Evolutionary conservation across 495 filamentous ascomycete species (phyloP).

Genomic region (Poronia punctata): DNA sequence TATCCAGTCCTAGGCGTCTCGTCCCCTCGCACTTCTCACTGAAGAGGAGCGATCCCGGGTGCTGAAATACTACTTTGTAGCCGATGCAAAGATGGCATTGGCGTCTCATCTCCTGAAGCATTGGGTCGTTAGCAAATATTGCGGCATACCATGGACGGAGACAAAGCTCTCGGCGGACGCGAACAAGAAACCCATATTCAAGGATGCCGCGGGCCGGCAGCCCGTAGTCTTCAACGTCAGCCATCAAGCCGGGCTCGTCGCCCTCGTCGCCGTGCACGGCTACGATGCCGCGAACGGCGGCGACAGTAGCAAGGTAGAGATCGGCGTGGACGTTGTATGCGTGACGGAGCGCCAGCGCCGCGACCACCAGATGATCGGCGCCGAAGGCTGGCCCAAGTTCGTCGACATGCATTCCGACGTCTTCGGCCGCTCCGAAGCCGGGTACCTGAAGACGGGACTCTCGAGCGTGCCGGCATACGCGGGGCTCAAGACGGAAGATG

Average conservation of each 20-base stretch:
- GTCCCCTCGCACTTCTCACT: slow-evolving; percentile 52
- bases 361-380: slow-evolving; percentile 40
- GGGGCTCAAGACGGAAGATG: slow-evolving; percentile 14
- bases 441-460: slow-evolving; percentile 31
- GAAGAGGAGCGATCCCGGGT: slow-evolving; percentile 42
- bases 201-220: slow-evolving; percentile 18
- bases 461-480: slow-evolving; percentile 7
- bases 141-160: slow-evolving; percentile 58
- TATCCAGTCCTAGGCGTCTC: slow-evolving; percentile 36
- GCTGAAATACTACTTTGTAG: slow-evolving; percentile 51
- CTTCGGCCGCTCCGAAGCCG: slow-evolving; percentile 46
- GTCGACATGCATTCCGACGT: slow-evolving; percentile 76
- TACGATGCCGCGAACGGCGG: slow-evolving; percentile 21
- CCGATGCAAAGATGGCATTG: slow-evolving; percentile 62
- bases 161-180: slow-evolving; percentile 52
- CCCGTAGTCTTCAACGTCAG: slow-evolving; percentile 78
- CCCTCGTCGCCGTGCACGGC: slow-evolving; percentile 37
- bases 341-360: slow-evolving; percentile 56
- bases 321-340: slow-evolving; percentile 71
- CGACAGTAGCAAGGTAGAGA: slow-evolving; percentile 21
- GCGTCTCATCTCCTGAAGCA: slow-evolving; percentile 77
- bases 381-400: slow-evolving; percentile 55
- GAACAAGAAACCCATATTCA: slow-evolving; percentile 57
- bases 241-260: slow-evolving; percentile 77
- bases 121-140: slow-evolving; percentile 56